Evolutionary conservation across 139 green algal genomes (phyloP).

Genomic region (Chara braunii): DNA sequence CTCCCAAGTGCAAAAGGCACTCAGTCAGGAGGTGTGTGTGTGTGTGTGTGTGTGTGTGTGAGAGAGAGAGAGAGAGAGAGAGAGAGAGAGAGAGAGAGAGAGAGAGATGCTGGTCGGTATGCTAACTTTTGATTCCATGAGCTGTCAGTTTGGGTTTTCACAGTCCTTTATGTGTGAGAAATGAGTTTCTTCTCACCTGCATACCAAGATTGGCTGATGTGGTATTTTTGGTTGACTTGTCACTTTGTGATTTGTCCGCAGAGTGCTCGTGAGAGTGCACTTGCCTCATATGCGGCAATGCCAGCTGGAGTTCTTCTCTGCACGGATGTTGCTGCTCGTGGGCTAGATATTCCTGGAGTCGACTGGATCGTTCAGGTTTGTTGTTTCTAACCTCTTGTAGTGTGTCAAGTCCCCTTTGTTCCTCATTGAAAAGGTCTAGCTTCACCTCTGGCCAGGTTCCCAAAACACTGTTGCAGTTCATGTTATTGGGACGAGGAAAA

Average conservation of each 20-base stretch:
- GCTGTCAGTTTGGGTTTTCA: background rate
- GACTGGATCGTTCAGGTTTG: conserved; percentile 41
- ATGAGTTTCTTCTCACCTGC: background rate
- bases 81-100: background rate
- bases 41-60: too few relatives aligned
- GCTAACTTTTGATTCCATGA: background rate
- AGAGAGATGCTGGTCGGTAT: too few relatives aligned
- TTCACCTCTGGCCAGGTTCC: too few relatives aligned
- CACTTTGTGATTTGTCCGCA: conserved; percentile 2
- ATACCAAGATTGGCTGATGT: background rate
- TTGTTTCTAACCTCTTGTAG: too few relatives aligned
- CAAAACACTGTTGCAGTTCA: too few relatives aligned
- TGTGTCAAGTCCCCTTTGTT: too few relatives aligned
- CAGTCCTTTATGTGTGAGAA: background rate
- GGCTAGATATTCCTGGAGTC: conserved; percentile 78
- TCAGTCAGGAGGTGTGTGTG: too few relatives aligned
- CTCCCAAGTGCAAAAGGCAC: too few relatives aligned
- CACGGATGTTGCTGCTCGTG: conserved; percentile 87
- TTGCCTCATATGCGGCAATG: conserved; percentile 54
- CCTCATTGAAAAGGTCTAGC: too few relatives aligned
- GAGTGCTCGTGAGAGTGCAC: conserved; percentile 51
- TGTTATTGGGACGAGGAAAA: too few relatives aligned
- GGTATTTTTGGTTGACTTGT: background rate
- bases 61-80: too few relatives aligned
- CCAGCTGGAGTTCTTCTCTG: conserved; percentile 63